Evolutionary conservation across 1,284 basidiomycete species (phyloP), one percentile per base, ranked within the genome.

Genomic region (Ustilago bromivora): DNA sequence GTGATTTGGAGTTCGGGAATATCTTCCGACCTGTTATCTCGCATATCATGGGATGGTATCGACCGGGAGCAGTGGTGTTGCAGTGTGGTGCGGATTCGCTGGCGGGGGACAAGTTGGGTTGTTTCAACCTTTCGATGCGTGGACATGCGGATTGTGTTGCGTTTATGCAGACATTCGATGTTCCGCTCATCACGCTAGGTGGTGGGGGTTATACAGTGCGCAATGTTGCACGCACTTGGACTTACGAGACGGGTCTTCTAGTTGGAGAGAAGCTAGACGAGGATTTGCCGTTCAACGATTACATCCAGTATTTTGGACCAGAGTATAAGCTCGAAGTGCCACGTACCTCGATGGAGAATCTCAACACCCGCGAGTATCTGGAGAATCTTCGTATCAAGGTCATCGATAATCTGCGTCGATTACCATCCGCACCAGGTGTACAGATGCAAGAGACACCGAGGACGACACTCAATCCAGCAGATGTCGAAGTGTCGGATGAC

Each of bases 231-330:
- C 89, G 95, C 43, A 92, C 93, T 12, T 99, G 96, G 96, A 92
- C 95, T 23, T 98, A 94, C 87, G 97, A 99, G 87, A 99, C 97
- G 0, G 96, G 95, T 0, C 92, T 96, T 82, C 93, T 95, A 38
- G 90, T 96, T 12, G 95, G 94, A 1, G 89, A 94, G 55, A 92
- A 95, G 84, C 92, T 98, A 61, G 91, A 93, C 77, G 90, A 90
- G 41, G 79, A 86, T 47, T 57, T 99, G 73, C 96, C 96, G 0
- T 98, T 94, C 91, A 97, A 94, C 87, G 92, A 96, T 82, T 98
- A 95, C 87, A 94, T 98, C 85, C 96, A 98, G 86, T 99, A 96
- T 91, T 99, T 96, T 86, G 96, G 96, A 0, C 97, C 97, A 13
- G 90, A 95, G 66, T 99, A 96, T 88, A 90, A 96, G 79, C 89